Evolutionary conservation across 2,329 filamentous ascomycete species (phyloP).

Genomic region (Colletotrichum magnum): DNA sequence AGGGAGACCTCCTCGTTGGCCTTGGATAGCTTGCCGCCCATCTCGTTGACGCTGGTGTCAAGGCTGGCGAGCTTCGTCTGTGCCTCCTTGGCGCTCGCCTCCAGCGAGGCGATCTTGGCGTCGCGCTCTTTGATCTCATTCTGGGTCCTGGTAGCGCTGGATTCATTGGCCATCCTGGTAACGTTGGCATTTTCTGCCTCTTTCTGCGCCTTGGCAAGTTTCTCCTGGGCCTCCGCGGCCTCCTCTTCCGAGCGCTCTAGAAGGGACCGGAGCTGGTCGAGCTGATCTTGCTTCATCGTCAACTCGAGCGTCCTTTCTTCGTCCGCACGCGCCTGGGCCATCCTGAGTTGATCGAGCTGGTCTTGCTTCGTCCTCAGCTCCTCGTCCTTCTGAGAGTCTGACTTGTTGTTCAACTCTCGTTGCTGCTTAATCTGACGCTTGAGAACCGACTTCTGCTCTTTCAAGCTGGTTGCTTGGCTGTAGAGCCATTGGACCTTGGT

Average conservation of each 20-base stretch:
- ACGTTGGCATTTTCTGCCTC: slow-evolving; percentile 59
- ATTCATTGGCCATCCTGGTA: slow-evolving; percentile 42
- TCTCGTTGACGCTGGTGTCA: slow-evolving; percentile 47
- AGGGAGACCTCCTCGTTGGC: slow-evolving; percentile 55
- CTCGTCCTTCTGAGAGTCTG: slow-evolving; percentile 78
- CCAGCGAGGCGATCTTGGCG: slow-evolving; percentile 57
- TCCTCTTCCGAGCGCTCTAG: slow-evolving; percentile 56
- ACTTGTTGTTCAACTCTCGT: slow-evolving; percentile 90
- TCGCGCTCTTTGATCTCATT: slow-evolving; percentile 58
- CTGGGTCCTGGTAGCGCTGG: slow-evolving; percentile 41
- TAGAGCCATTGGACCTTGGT: slow-evolving; percentile 85
- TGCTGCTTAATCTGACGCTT: slow-evolving; percentile 96
- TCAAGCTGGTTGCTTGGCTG: slow-evolving; percentile 80
- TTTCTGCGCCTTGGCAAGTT: slow-evolving; percentile 63
- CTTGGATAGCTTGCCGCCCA: slow-evolving; percentile 54
- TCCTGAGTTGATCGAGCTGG: slow-evolving; percentile 62
- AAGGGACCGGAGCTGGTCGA: slow-evolving; percentile 56
- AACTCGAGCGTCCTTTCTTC: slow-evolving; percentile 74
- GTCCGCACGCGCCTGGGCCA: slow-evolving; percentile 42
- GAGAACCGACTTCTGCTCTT: slow-evolving; percentile 90
- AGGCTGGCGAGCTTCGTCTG: slow-evolving; percentile 49
- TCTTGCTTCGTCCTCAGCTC: slow-evolving; percentile 72
- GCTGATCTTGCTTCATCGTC: slow-evolving; percentile 66
- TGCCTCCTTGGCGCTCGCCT: slow-evolving; percentile 55
- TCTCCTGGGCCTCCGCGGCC: slow-evolving; percentile 57